Conservation (phyloP, 371 early-diverging fungal species). For the Haplosporangium sp. region DNA sequence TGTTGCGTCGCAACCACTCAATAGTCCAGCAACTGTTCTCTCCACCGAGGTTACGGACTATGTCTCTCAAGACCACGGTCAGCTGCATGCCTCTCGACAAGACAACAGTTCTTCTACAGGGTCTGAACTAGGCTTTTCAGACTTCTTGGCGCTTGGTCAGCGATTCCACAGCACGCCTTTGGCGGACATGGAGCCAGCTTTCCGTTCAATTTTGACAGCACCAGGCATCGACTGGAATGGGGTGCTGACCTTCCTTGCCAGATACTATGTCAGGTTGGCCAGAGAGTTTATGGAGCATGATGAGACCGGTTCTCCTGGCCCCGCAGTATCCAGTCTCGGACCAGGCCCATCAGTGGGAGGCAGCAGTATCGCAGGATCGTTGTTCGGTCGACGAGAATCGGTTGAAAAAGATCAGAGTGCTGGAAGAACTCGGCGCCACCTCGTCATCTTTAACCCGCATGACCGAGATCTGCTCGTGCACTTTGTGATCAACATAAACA, state of each 20-base stretch:
- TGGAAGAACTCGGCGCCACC: constrained; percentile 41
- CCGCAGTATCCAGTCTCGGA: constrained; percentile 27
- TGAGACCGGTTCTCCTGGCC: constrained; percentile 27
- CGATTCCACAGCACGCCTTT: constrained; percentile 55
- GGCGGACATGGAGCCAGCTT: constrained; percentile 56
- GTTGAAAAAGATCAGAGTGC: constrained; percentile 2
- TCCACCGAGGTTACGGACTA: constrained; percentile 25
- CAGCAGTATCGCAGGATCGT: not conserved
- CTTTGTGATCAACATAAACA: constrained; percentile 49
- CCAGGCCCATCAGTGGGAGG: constrained; percentile 2
- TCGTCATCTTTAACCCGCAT: constrained; percentile 58
- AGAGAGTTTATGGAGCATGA: constrained; percentile 55
- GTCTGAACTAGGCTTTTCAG: constrained; percentile 47
- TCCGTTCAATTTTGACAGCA: constrained; percentile 47
- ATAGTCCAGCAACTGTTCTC: constrained; percentile 23
- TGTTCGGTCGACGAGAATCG: constrained; percentile 16
- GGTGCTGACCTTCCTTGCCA: constrained; percentile 47
- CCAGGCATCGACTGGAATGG: constrained; percentile 55
- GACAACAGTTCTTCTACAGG: constrained; percentile 1
- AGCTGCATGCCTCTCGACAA: constrained; percentile 1
- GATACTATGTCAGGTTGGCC: constrained; percentile 40
- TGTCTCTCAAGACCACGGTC: constrained; percentile 17
- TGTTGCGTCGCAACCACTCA: constrained; percentile 4
- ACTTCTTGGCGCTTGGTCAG: constrained; percentile 58
- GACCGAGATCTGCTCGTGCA: constrained; percentile 55